These are phyloP conservation scores for Cercospora zeina DNA, from an alignment of 2,329 filamentous ascomycete species.

Conservation along the genomic window DNA sequence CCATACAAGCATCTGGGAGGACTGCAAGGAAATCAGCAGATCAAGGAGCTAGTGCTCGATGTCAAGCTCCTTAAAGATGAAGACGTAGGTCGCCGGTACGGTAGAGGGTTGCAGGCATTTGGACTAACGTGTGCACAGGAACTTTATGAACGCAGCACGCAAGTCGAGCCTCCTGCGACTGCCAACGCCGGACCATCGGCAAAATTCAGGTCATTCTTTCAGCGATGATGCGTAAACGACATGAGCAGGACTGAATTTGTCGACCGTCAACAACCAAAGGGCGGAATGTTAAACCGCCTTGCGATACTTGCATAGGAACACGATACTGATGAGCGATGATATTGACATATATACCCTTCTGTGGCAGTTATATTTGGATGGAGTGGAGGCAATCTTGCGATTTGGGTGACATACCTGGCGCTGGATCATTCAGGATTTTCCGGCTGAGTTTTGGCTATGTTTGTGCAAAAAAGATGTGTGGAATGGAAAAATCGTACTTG, in stretches of 20 bases:
- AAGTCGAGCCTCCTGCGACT: constrained; percentile 50
- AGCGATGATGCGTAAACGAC: constrained; percentile 41
- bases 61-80: constrained; percentile 81
- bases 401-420: background rate
- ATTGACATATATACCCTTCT: constrained; percentile 9
- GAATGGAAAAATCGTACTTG: background rate
- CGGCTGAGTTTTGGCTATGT: background rate
- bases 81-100: constrained; percentile 62
- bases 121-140: constrained; percentile 47
- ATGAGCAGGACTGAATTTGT: background rate
- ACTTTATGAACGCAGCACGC: constrained; percentile 59
- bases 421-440: background rate
- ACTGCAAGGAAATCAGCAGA: constrained; percentile 62
- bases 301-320: background rate
- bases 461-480: background rate
- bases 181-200: constrained; percentile 35
- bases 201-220: constrained; percentile 50
- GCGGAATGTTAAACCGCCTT: background rate
- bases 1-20: constrained; percentile 68
- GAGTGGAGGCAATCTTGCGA: constrained; percentile 1
- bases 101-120: background rate
- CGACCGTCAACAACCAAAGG: background rate
- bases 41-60: constrained; percentile 75
- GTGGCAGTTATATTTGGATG: background rate
- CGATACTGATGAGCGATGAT: constrained; percentile 8